Percentiles rank a stretch among this genome's conserved stretches.
Conservation (phyloP, 257 asterid genomes). For the Gentiana straminea region DNA sequence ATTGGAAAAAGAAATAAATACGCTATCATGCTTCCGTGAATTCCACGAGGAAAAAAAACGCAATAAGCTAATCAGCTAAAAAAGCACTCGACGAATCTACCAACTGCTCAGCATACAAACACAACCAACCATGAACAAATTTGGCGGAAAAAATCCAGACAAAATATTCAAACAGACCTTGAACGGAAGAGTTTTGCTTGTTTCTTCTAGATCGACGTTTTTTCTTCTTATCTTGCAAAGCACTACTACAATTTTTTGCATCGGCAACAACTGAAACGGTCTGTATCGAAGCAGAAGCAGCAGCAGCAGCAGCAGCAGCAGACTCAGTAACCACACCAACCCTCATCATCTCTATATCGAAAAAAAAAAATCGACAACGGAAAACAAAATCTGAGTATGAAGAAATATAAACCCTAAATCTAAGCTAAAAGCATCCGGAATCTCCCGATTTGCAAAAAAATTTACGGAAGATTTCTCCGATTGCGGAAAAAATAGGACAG, state of each 20-base stretch:
- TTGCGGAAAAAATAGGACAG: not conserved
- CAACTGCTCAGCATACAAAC: not conserved
- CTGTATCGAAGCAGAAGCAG: slow-evolving; percentile 10
- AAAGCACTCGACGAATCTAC: not conserved
- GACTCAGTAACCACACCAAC: slow-evolving; percentile 17
- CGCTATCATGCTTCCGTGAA: not conserved
- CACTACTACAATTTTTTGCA: not conserved
- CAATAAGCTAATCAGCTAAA: not conserved
- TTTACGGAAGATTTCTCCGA: slow-evolving; percentile 16
- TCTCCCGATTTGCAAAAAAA: slow-evolving; percentile 25
- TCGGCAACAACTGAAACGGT: slow-evolving; percentile 5
- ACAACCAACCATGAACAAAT: not conserved
- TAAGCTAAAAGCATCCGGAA: slow-evolving; percentile 3
- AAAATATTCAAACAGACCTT: slow-evolving; percentile 11
- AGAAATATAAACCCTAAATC: slow-evolving; percentile 2
- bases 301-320: slow-evolving; percentile 4
- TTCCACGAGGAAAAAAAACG: too few relatives aligned
- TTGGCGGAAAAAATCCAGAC: not conserved
- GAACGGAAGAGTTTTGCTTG: slow-evolving; percentile 26
- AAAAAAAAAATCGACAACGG: not conserved
- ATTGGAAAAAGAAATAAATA: not conserved
- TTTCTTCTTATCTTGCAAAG: slow-evolving; percentile 26
- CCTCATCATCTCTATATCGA: slow-evolving; percentile 9
- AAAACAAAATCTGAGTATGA: not conserved
- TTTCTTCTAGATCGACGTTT: slow-evolving; percentile 43